Evolutionary conservation across 345 rosid genomes (phyloP).

Genomic region (Eucalyptus brandiana): DNA sequence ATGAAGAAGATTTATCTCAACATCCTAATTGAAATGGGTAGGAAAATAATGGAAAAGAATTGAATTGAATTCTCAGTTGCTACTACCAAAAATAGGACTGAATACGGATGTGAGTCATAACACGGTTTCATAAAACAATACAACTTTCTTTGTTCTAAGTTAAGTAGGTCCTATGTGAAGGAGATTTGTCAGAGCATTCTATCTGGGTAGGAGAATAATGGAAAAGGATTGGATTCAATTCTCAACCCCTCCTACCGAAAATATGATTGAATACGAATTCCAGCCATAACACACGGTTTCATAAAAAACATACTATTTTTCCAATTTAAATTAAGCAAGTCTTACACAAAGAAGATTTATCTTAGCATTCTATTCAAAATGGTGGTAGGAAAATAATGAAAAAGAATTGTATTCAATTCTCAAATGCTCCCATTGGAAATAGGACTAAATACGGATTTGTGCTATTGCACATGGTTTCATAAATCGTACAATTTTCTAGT

Average conservation of each 20-base stretch:
- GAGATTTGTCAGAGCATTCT: not conserved
- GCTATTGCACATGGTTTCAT: not conserved
- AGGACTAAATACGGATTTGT: not conserved
- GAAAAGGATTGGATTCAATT: not conserved
- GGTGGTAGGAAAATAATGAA: not conserved
- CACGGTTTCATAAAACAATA: not conserved
- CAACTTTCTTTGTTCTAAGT: not conserved
- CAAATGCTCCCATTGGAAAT: not conserved
- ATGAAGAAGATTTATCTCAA: too few relatives aligned
- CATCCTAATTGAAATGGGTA: not conserved
- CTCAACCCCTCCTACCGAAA: not conserved
- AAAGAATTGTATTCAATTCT: not conserved
- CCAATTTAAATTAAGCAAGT: not conserved
- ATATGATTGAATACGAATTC: not conserved
- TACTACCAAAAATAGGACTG: not conserved
- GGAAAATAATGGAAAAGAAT: not conserved
- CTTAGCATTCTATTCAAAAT: not conserved
- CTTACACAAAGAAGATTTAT: too few relatives aligned
- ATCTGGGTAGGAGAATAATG: rapidly evolving
- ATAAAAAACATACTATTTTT: not conserved
- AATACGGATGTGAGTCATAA: not conserved
- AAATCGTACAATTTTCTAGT: not conserved
- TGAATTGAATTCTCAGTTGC: not conserved
- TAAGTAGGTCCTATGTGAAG: not conserved
- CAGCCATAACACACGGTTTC: not conserved